Evolutionary conservation across 495 filamentous ascomycete species (phyloP).

Genomic region (Talaromyces stipitatus): DNA sequence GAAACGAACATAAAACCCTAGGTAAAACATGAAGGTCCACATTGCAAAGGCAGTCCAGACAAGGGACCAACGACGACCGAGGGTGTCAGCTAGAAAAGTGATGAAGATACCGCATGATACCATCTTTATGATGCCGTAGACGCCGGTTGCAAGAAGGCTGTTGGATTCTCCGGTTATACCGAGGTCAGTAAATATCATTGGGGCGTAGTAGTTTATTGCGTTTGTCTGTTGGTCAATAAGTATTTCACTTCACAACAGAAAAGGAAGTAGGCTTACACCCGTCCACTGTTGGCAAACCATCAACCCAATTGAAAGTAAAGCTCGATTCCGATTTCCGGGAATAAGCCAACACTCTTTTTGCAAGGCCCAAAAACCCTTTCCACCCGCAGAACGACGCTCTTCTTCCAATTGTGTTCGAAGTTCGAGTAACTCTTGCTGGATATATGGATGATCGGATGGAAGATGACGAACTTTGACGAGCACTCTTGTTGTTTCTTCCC

Average conservation of each 20-base stretch:
- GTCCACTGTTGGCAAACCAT: slow-evolving; percentile 72
- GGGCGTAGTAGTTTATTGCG: slow-evolving; percentile 65
- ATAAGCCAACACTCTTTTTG: slow-evolving; percentile 68
- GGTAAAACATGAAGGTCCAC: slow-evolving; percentile 67
- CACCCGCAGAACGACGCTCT: slow-evolving; percentile 55
- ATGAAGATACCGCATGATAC: slow-evolving; percentile 55
- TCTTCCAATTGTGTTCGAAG: slow-evolving; percentile 60
- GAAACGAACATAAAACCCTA: slow-evolving; percentile 72
- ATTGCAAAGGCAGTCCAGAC: slow-evolving; percentile 68
- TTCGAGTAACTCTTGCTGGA: slow-evolving; percentile 58
- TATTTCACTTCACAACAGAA: background rate
- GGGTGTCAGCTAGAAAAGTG: slow-evolving; percentile 61
- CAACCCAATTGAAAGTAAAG: slow-evolving; percentile 45
- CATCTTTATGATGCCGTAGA: slow-evolving; percentile 50
- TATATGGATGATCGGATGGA: slow-evolving; percentile 51
- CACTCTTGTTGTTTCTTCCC: slow-evolving; percentile 55
- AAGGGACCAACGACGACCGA: slow-evolving; percentile 62
- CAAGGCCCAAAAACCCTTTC: slow-evolving; percentile 54
- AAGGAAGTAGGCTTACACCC: slow-evolving; percentile 14
- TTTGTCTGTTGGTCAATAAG: slow-evolving; percentile 29
- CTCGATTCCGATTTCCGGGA: slow-evolving; percentile 55
- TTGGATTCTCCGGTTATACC: slow-evolving; percentile 37
- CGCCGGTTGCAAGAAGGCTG: slow-evolving; percentile 44
- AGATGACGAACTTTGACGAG: slow-evolving; percentile 47
- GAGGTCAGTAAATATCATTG: slow-evolving; percentile 59